These are phyloP conservation scores for Pulicaria dysenterica DNA, from an alignment of 129 eudicot genomes.

Conservation along the genomic window DNA sequence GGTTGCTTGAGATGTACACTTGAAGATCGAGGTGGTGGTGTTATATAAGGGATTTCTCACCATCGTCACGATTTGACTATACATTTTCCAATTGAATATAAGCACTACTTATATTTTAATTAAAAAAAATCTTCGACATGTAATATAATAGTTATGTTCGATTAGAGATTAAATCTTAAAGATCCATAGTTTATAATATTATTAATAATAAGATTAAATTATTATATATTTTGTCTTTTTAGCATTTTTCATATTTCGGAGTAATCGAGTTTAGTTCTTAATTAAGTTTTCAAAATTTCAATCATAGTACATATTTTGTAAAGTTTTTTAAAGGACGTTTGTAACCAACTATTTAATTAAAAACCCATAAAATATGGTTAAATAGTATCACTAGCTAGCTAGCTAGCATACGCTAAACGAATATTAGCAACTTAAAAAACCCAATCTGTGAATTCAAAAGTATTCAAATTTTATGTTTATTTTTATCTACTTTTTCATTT, in stretches of 20 bases:
- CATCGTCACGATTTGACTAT: neutral
- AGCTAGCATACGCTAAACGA: no score
- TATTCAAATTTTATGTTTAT: neutral
- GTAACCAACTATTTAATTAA: no score
- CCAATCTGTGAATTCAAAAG: neutral
- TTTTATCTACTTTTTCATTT: neutral
- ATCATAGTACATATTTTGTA: no score
- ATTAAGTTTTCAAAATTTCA: no score
- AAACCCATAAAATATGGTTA: no score
- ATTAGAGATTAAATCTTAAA: neutral
- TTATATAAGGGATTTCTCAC: slow-evolving; percentile 32
- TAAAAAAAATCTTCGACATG: slow-evolving; percentile 5
- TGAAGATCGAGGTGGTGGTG: slow-evolving; percentile 21
- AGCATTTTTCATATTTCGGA: no score
- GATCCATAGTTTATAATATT: neutral
- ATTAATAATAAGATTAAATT: neutral
- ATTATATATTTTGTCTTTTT: neutral
- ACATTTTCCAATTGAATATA: neutral
- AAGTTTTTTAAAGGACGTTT: no score
- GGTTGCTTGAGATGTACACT: slow-evolving; percentile 9
- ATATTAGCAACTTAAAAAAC: no score
- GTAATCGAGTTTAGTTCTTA: no score
- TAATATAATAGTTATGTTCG: slow-evolving; percentile 10
- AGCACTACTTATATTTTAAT: neutral
- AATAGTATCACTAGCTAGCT: no score